Conservation (phyloP, 202 grass and related monocot species). For the Alloteropsis angusta region DNA sequence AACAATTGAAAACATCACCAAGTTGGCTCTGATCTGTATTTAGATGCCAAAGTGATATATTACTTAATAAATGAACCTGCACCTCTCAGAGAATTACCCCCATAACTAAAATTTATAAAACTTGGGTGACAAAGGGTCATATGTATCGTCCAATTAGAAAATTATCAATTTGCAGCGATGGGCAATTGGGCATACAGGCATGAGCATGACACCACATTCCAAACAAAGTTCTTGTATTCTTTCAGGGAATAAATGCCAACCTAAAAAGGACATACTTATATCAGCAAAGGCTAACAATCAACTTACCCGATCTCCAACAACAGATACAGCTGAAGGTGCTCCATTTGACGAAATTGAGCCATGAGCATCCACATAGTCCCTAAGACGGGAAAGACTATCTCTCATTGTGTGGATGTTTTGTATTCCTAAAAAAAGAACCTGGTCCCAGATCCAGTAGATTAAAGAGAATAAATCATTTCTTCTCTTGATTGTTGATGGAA, state of each 20-base stretch:
- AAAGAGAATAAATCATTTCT: conserved; percentile 2
- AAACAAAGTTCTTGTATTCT: background rate
- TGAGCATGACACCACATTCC: background rate
- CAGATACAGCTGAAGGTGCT: conserved; percentile 62
- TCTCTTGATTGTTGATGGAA: background rate
- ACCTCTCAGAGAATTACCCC: too few species aligned
- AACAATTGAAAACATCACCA: too few species aligned
- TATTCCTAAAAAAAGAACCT: conserved; percentile 96
- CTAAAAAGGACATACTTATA: background rate
- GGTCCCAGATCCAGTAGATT: conserved; percentile 35
- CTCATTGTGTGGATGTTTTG: conserved; percentile 98
- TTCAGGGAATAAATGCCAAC: background rate
- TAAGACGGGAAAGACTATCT: conserved; percentile 92
- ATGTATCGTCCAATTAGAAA: too few species aligned
- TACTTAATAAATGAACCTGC: too few species aligned
- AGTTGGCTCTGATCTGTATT: too few species aligned
- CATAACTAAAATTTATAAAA: too few species aligned
- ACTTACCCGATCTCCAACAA: conserved; percentile 33
- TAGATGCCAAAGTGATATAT: too few species aligned
- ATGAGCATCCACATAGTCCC: conserved; percentile 93
- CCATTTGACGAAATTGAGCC: conserved; percentile 80
- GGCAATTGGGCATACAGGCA: background rate
- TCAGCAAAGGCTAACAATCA: conserved; percentile 20
- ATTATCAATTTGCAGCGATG: background rate
- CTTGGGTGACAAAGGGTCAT: too few species aligned